Base-by-base conservation (phyloP, 129 eudicot species). In the Apium graveolens region DNA sequence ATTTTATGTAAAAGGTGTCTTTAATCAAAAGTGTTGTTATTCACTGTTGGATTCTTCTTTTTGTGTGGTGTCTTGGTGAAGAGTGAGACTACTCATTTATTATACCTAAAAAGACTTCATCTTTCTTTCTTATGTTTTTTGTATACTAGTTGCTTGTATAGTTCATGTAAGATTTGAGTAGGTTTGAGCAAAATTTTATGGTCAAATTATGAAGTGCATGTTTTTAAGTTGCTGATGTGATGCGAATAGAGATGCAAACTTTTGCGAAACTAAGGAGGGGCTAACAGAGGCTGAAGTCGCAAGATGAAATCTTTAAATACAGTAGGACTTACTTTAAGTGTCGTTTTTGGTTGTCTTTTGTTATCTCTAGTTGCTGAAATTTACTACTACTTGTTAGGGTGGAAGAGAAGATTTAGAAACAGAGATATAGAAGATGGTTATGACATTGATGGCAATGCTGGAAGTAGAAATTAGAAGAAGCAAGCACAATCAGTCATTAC, bases 361-460 rank as follows among this genome's bases (percentile, higher is more conserved):
- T 31, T 90, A 74, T 93, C 97, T 74, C 90, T 93, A 35, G 38
- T 90, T 68, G 98, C 96, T 49, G 98, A 93, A 80, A 83, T 90
- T 70, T 93, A 90, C 88, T n/a, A n/a, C n/a, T 93, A 93, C 81
- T 75, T 93, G 77, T 76, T 93, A 81, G 90, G 98, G 91, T 89
- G 98, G 92, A 93, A 93, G 75, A 93, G 84, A 71, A 88, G 91
- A 78, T 73, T 85, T 8, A 85, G 70, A 12, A 81, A 53, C 76
- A 85, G 84, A 62, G 85, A 81, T 34, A 35, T 85, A 79, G 86
- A 85, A 81, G 90, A 79, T 81, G 85, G 79, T 75, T 81, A 80
- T 63, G 44, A 76, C 72, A 86, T n/a, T n/a, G n/a, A n/a, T n/a
- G n/a, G n/a, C n/a, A n/a, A 79, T 0, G 83, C 78, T 18, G 10